These are phyloP conservation scores for Boletus reticuloceps DNA, from an alignment of 768 basidiomycete genomes.

Conservation along the genomic window DNA sequence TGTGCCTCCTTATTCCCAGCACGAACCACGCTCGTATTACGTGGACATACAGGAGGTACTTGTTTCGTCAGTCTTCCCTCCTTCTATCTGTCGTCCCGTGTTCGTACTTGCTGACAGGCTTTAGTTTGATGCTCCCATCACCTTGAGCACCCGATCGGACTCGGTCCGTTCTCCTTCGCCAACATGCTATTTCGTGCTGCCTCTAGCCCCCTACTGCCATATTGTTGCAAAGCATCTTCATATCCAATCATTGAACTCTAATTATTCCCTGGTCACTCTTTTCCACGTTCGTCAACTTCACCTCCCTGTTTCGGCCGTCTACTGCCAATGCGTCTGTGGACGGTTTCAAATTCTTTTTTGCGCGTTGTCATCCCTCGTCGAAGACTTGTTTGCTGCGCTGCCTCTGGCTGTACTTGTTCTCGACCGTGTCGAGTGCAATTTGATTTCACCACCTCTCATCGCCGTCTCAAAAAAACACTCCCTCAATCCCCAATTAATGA, in stretches of 20 bases:
- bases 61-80: conserved; percentile 12
- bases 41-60: conserved; percentile 17
- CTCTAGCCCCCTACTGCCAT: conserved; percentile 5
- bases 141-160: not conserved
- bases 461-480: conserved; percentile 5
- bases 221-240: conserved; percentile 12
- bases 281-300: conserved; percentile 9
- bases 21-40: conserved; percentile 18
- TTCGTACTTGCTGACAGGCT: conserved; percentile 12
- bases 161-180: not conserved
- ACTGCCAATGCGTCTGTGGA: not conserved
- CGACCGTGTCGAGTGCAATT: conserved; percentile 8
- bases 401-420: not conserved
- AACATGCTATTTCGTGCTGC: conserved; percentile 10
- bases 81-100: conserved; percentile 10
- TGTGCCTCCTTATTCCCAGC: conserved; percentile 19
- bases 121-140: conserved; percentile 14
- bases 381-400: not conserved
- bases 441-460: conserved; percentile 3
- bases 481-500: conserved; percentile 15
- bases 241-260: conserved; percentile 29
- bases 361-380: not conserved
- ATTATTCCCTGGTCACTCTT: not conserved
- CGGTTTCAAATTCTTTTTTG: conserved; percentile 7
- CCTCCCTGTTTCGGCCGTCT: not conserved